Base-by-base conservation (phyloP, 371 early-diverging fungal species). In the Rhizopus sp. region DNA sequence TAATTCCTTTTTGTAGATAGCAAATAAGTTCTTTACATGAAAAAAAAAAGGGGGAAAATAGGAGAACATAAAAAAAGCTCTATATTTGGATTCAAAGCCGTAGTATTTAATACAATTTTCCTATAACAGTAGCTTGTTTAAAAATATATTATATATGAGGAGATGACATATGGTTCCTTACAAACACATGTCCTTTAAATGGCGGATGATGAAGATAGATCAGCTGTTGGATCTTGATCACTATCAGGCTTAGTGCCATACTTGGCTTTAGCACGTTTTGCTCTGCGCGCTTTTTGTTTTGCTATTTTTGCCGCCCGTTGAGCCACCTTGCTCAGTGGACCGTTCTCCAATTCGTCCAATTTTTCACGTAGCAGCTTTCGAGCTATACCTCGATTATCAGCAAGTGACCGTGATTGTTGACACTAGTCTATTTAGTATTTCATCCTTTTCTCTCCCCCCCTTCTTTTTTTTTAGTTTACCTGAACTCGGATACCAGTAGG, bases 401-500 rank as follows among this genome's bases (percentile, higher is more conserved):
- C 79, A 39, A 90, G 66, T 4, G 90, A 92, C 35, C 93, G 75
- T 0, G 92, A 89, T 46, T 89, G 86, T 60, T 93, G 93, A 52
- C 93, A 92, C 74, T 86, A 62, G 35, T 31, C 17, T 49, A 9
- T 39, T 29, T 9, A 17, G 29, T n/a, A 52, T 53, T 34, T 31
- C 9, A 17, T 30, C 29, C 31, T 33, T 7, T 50, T 1, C n/a
- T n/a, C n/a, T n/a, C 10, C 16, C 23, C 39, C n/a, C n/a, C n/a
- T n/a, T n/a, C n/a, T n/a, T n/a, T n/a, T 16, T 30, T 4, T 31
- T 15, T 29, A 7, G 33, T 50, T 70, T 74, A 84, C 88, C 71
- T 87, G 85, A 3, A 89, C 87, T 9, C 77, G 65, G 32, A 91
- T 83, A 7, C 91, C 91, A 0, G 96, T 94, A 13, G 95, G 95